Base-by-base conservation (phyloP, 352 stramenopile genomes). In the Labyrinthula sp. region DNA sequence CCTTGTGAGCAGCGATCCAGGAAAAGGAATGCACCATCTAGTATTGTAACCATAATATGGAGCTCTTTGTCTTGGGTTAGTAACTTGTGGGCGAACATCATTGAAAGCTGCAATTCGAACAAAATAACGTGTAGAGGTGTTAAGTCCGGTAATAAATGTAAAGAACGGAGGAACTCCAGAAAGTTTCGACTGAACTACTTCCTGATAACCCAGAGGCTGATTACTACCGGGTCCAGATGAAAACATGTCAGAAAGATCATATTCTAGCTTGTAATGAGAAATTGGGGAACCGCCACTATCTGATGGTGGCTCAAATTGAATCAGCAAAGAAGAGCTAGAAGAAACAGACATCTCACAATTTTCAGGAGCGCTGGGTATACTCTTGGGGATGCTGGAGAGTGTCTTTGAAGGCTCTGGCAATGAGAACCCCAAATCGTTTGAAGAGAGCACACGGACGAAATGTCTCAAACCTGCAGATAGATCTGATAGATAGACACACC, bases 31-130 rank as follows among this genome's bases (percentile, higher is more conserved):
- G 21, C 74, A 85, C 81, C 82, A 95, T 47, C 85, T 73, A 14
- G 78, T 79, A 48, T 91, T 92, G 48, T 89, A 64, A 2, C 45
- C 45, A 27, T 38, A 54, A 18, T 54, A 29, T 6, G 68, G 69
- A 8, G 75, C 67, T 22, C 71, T 70, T 7, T 72, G 71, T 33
- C 62, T 62, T 7, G 81, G 59, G 18, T 80, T 63, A 36, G 92
- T 71, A 38, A 67, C 54, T 60, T 92, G 79, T 9, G 74, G 60
- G 0, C 66, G 65, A 18, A 94, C 37, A 75, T 5, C 73, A 61
- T 93, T 93, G 6, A 73, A 56, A 10, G 81, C 81, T 1, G 79
- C 74, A 20, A 95, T 70, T 2, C 81, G 69, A 1, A 92, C 71
- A 59, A 80, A 89, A 59, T 93, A 94, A 15, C 64, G 68, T 38